Base-by-base conservation (phyloP, 2,329 filamentous ascomycete species). In the Furcasterigmium furcatum region DNA sequence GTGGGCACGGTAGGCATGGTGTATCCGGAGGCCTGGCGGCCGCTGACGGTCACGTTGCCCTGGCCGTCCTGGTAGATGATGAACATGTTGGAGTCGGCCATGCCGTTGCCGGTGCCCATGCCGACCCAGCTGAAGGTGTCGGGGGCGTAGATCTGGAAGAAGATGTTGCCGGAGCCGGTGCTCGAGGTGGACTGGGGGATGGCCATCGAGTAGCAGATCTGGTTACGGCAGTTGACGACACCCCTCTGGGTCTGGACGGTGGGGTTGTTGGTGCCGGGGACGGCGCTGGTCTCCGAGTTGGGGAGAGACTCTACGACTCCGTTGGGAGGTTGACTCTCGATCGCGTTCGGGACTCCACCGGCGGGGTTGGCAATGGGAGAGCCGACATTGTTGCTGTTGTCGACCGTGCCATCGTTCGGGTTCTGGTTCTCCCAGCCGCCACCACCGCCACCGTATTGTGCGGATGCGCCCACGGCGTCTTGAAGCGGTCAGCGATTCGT, bases 41-140 rank as follows among this genome's bases (percentile, higher is more conserved):
- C 72, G 50, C 80, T 84, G 43, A 85, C 57, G 1, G 82, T 86
- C 19, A 85, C 70, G 55, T 85, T 84, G 49, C 75, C 75, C 3
- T 55, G 52, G 46, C 79, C 78, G 51, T 82, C 71, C 38, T 76
- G 64, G 60, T 86, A 86, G 52, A 85, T 68, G 55, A 86, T 51
- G 57, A 85, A 84, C 46, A 85, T 82, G 58, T 81, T 76, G 41
- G 81, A 61, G 25, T 72, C 76, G 12, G 58, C 35, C 82, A 86
- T 86, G 36, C 51, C 47, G 1, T 56, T 53, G 38, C 82, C 82
- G 24, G 77, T 78, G 24, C 79, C 82, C 16, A 84, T 65, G 36
- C 41, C 18, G 20, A 35, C 32, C 21, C 41, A 27, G 30, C 30
- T 27, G 41, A 42, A 30, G 39, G 39, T 29, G 30, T 29, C 36